Conservation (phyloP, 345 rosid genomes). For the Citrus maxima region DNA sequence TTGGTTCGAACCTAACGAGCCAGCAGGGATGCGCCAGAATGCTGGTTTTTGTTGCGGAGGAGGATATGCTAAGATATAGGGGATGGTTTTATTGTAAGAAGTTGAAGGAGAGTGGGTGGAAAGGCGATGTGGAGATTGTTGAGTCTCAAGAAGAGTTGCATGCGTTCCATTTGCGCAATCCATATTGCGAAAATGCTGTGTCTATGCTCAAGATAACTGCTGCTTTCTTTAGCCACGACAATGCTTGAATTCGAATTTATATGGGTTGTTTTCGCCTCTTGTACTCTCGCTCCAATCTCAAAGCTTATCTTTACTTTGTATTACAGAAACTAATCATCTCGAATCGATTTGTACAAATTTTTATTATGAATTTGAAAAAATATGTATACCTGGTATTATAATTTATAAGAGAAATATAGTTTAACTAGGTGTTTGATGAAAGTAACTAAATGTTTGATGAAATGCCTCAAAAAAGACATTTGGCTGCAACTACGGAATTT, state of each 20-base stretch:
- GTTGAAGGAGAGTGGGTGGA: constrained; percentile 45
- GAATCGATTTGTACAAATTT: no score
- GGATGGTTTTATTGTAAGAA: constrained; percentile 32
- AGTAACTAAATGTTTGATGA: no score
- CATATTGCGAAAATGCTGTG: constrained; percentile 24
- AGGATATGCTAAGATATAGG: constrained; percentile 30
- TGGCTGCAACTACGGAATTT: no score
- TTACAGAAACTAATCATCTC: no score
- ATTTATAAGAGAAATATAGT: no score
- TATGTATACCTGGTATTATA: no score
- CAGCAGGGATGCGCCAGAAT: constrained; percentile 33
- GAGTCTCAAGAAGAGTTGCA: constrained; percentile 38
- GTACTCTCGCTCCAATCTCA: no score
- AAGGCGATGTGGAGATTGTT: constrained; percentile 34
- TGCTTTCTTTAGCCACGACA: not conserved
- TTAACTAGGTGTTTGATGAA: no score
- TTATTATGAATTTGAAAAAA: no score
- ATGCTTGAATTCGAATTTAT: not conserved
- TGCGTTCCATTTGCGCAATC: constrained; percentile 37
- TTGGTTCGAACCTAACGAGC: constrained; percentile 30
- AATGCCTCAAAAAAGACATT: no score
- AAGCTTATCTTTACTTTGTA: no score
- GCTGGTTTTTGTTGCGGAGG: constrained; percentile 43
- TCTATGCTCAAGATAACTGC: constrained; percentile 16
- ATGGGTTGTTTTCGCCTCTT: no score